A percentile compares a stretch with the other conserved stretches of the same genome.
Evolutionary conservation across 768 basidiomycete genomes (phyloP).

Genomic region (Pholiota microspora): DNA sequence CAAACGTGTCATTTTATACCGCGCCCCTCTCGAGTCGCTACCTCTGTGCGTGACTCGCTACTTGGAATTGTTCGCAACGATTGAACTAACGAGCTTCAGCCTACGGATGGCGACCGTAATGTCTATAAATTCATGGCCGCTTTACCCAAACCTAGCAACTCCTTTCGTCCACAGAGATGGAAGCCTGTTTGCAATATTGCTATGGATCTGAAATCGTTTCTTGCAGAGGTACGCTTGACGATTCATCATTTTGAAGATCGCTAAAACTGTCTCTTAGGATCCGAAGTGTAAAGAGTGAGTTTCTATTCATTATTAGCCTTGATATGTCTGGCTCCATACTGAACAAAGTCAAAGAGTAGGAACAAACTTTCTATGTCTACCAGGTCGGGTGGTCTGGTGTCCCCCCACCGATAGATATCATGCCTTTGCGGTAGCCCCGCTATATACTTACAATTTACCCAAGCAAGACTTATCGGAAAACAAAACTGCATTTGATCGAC

Average conservation of each 20-base stretch:
- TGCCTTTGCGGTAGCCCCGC: background rate
- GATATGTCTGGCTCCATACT: background rate
- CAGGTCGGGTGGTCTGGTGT: background rate
- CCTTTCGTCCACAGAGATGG: background rate
- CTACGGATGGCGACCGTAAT: background rate
- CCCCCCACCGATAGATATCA: background rate
- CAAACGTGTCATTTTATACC: background rate
- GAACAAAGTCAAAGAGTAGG: background rate
- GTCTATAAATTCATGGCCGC: background rate
- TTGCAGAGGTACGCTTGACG: background rate
- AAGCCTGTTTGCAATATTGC: background rate
- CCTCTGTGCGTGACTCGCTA: too few species aligned
- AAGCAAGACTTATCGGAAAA: background rate
- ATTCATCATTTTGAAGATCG: background rate
- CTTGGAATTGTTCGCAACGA: background rate
- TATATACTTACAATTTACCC: background rate
- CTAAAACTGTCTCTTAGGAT: background rate
- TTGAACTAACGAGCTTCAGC: background rate
- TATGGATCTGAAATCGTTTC: background rate
- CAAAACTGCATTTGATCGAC: background rate
- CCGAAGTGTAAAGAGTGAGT: background rate
- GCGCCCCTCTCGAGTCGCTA: too few species aligned
- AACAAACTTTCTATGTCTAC: constrained; percentile 1
- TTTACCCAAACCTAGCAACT: background rate
- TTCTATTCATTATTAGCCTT: background rate